phyloP scores from a whole-genome alignment of 371 early-diverging fungal species.

The Encephalitozoon intestinalis region DNA sequence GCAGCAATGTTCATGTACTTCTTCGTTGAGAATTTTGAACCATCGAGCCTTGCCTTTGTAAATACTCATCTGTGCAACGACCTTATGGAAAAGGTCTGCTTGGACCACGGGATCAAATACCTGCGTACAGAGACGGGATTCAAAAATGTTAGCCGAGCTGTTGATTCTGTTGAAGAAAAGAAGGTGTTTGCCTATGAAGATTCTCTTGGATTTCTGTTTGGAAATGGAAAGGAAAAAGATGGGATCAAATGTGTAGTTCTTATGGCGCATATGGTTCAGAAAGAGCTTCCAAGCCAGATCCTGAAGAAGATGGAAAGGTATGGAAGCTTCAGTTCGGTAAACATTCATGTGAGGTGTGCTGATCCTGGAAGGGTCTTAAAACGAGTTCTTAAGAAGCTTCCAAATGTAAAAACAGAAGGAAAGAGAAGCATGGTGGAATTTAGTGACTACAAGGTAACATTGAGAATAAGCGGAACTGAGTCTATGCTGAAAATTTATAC shows the following conservation, averaged over 20 bases:
- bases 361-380: neutral
- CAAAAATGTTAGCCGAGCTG: constrained; percentile 24
- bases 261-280: constrained; percentile 19
- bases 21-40: constrained; percentile 7
- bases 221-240: constrained; percentile 26
- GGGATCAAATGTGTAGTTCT: constrained; percentile 32
- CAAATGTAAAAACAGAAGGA: neutral
- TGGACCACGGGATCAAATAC: neutral
- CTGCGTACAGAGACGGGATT: constrained; percentile 26
- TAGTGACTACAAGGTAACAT: constrained; percentile 1
- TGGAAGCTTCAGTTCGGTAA: neutral
- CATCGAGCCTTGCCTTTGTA: neutral
- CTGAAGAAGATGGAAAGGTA: neutral
- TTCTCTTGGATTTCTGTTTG: constrained; percentile 31
- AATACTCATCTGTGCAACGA: constrained; percentile 27
- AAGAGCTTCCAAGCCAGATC: neutral
- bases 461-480: constrained; percentile 6
- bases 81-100: constrained; percentile 11
- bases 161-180: neutral
- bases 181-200: constrained; percentile 33
- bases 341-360: neutral
- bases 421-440: neutral
- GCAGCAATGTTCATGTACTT: constrained; percentile 1
- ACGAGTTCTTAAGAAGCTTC: neutral
- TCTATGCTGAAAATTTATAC: constrained; percentile 1